Base-by-base conservation (phyloP, 148 eudicot genomes). In the Hydrangea macrophylla region DNA sequence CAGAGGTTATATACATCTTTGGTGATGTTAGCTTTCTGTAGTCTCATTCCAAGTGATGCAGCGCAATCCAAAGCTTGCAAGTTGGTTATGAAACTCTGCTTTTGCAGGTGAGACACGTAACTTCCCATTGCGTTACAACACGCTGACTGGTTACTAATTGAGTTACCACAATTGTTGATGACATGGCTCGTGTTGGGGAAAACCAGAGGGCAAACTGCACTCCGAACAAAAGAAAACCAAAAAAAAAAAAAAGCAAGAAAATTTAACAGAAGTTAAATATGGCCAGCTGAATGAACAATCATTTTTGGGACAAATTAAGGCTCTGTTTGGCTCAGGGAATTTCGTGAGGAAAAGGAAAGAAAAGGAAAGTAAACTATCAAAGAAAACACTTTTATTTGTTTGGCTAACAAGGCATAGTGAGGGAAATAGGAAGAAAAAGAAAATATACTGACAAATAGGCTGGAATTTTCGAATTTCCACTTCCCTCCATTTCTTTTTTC, bases 41-140 rank as follows among this genome's bases (percentile, higher is more conserved):
- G 64, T 73, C 81, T 90, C 70, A 78, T 58, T 73, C 98, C 98
- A 60, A 94, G 89, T 7, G 89, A 76, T 57, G 97, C 90, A 55
- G 98, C 98, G 82, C 98, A 94, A 74, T 94, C 85, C 59, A 90
- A 78, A 63, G 97, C 98, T 80, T 94, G 98, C 84, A 94, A 85
- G 73, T 94, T 94, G 65, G 98, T 94, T 26, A 80, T 80, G 64
- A 94, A 94, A 76, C 96, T 94, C 80, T 90, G 98, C 55, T 84
- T 82, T 76, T 94, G 98, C 81, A 94, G 85, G 80, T 76, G 96
- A 78, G 87, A 82, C 64, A 87, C 82, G 61, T 85, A 94, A 70
- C 64, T 81, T 58, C 78, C 92, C 51, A 88, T 70, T 11, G 89
- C 83, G 80, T 40, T 73, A 64, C 98, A 94, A 65, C 98, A 94